Conservation (phyloP, 805 yeast genomes). For the Tetrapisispora iriomotensis region DNA sequence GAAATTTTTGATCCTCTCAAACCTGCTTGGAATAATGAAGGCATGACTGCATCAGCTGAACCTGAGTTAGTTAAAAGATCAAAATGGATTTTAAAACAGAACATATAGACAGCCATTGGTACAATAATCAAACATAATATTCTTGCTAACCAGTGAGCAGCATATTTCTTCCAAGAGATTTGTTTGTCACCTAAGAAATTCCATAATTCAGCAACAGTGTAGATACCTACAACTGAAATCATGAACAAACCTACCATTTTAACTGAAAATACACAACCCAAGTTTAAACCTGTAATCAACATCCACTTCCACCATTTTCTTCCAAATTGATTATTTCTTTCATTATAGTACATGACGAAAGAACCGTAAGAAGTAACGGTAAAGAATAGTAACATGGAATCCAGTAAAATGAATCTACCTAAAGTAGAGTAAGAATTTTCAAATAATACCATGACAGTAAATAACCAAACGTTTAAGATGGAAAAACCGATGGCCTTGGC, state of each 20-base stretch:
- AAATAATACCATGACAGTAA: slow-evolving; percentile 52
- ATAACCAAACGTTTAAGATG: slow-evolving; percentile 45
- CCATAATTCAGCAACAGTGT: slow-evolving; percentile 86
- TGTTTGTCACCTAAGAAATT: slow-evolving; percentile 59
- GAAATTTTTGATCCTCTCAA: slow-evolving; percentile 57
- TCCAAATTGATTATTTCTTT: slow-evolving; percentile 43
- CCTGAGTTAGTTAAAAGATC: slow-evolving; percentile 71
- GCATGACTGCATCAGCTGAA: slow-evolving; percentile 72
- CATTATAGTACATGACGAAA: slow-evolving; percentile 44
- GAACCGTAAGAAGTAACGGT: slow-evolving; percentile 61
- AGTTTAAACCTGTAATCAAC: slow-evolving; percentile 66
- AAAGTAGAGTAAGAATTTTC: slow-evolving; percentile 63
- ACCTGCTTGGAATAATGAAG: slow-evolving; percentile 73
- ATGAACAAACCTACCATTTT: slow-evolving; percentile 96
- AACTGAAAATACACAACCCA: slow-evolving; percentile 87
- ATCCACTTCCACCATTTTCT: slow-evolving; percentile 95
- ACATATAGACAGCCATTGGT: slow-evolving; percentile 53
- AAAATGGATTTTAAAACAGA: slow-evolving; percentile 68
- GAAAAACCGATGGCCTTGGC: slow-evolving; percentile 48
- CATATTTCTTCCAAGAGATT: slow-evolving; percentile 40
- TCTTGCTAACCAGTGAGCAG: slow-evolving; percentile 59
- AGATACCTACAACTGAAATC: slow-evolving; percentile 78
- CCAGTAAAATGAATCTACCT: slow-evolving; percentile 66
- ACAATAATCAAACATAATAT: slow-evolving; percentile 48
- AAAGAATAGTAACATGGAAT: slow-evolving; percentile 67